These are phyloP conservation scores for Rickenella mellea DNA, from an alignment of 768 basidiomycete species.

Conservation along the genomic window DNA sequence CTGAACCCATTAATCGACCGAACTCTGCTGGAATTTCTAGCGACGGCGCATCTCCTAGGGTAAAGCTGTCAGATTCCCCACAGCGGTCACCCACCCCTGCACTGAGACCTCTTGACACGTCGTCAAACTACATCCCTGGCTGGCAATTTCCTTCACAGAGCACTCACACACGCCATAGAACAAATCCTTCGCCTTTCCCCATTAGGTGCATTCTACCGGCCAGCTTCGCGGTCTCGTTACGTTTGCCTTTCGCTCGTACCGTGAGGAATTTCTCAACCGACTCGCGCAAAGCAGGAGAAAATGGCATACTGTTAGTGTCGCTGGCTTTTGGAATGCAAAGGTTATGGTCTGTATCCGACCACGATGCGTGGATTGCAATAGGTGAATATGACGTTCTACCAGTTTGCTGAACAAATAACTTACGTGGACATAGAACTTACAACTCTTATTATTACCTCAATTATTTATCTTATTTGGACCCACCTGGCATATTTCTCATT, in stretches of 20 bases:
- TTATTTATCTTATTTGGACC: constrained; percentile 53
- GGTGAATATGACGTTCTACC: constrained; percentile 28
- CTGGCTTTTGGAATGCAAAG: constrained; percentile 46
- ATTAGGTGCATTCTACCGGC: constrained; percentile 36
- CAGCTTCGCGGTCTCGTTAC: constrained; percentile 33
- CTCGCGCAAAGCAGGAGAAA: constrained; percentile 53
- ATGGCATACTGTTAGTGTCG: constrained; percentile 53
- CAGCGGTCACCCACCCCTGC: no score
- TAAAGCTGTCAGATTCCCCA: no score
- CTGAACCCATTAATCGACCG: not conserved
- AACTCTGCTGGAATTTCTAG: not conserved
- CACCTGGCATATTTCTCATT: constrained; percentile 35
- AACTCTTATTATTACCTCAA: constrained; percentile 40
- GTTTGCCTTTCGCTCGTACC: constrained; percentile 30
- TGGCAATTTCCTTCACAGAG: not conserved
- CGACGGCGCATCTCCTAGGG: no score
- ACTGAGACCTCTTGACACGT: no score
- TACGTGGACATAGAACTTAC: constrained; percentile 39
- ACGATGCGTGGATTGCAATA: constrained; percentile 36
- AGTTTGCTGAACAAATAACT: not conserved
- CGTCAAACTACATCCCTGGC: no score
- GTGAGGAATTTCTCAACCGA: constrained; percentile 49
- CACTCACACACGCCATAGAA: not conserved
- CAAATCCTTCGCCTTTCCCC: constrained; percentile 3
- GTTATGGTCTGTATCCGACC: constrained; percentile 26